phyloP scores from a whole-genome alignment of 768 basidiomycete genomes.

The Boletellus ananiceps region DNA sequence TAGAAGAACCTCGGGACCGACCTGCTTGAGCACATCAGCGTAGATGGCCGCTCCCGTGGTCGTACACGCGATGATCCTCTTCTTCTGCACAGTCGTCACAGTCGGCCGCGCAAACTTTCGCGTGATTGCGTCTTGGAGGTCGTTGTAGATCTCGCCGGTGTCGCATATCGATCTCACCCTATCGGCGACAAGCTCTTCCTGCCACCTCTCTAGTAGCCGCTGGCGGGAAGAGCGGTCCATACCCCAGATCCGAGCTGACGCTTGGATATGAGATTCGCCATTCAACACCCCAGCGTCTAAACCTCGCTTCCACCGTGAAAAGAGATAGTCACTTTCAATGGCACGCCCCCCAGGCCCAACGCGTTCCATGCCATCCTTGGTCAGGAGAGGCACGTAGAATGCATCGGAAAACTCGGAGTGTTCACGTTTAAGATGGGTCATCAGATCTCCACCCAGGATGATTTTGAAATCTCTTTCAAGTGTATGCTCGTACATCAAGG shows the following conservation, averaged over 20 bases:
- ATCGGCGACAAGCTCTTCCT: slow-evolving; percentile 30
- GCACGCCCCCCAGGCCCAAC: slow-evolving; percentile 41
- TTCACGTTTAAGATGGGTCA: slow-evolving; percentile 44
- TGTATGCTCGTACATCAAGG: slow-evolving; percentile 32
- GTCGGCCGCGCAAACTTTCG: slow-evolving; percentile 35
- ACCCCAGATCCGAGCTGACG: slow-evolving; percentile 35
- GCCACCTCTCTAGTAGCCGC: slow-evolving; percentile 32
- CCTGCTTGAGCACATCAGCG: slow-evolving; percentile 40
- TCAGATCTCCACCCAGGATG: slow-evolving; percentile 15
- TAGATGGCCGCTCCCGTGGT: slow-evolving; percentile 70
- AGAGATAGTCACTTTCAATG: slow-evolving; percentile 38
- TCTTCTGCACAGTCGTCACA: slow-evolving; percentile 36
- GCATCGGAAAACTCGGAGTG: slow-evolving; percentile 40
- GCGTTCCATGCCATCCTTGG: slow-evolving; percentile 39
- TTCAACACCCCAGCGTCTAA: slow-evolving; percentile 41
- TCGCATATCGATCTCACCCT: slow-evolving; percentile 30
- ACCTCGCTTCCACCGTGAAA: slow-evolving; percentile 44
- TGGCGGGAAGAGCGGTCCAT: slow-evolving; percentile 31
- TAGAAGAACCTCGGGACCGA: slow-evolving; percentile 48
- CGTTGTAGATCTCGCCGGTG: slow-evolving; percentile 39
- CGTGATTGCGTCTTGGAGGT: slow-evolving; percentile 30
- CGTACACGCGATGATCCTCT: slow-evolving; percentile 64
- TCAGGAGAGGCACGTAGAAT: slow-evolving; percentile 37
- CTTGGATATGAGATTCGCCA: slow-evolving; percentile 20
- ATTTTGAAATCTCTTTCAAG: slow-evolving; percentile 4